Evolutionary conservation across 2,329 filamentous ascomycete genomes (phyloP).

Genomic region (Aureobasidium zeae): DNA sequence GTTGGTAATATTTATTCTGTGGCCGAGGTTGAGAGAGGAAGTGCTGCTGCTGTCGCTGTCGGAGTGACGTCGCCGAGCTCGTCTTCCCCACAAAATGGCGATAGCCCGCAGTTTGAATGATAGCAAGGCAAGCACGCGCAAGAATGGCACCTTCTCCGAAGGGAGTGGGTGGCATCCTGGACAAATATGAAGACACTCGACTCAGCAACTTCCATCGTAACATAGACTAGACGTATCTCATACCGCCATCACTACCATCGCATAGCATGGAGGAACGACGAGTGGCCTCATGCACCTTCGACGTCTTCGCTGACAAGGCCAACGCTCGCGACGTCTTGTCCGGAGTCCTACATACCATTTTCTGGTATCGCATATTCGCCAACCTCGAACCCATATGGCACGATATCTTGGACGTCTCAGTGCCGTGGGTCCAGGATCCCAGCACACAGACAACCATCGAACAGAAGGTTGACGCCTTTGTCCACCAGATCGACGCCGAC

Average conservation of each 20-base stretch:
- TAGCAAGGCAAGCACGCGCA: too few relatives aligned
- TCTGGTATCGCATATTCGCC: conserved; percentile 97
- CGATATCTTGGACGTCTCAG: conserved; percentile 81
- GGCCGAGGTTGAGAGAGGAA: too few relatives aligned
- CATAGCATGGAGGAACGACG: conserved; percentile 49
- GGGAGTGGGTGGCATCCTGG: too few relatives aligned
- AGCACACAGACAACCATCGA: conserved; percentile 92
- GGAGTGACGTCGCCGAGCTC: too few relatives aligned
- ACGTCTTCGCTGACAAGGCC: conserved; percentile 83
- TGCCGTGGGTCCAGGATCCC: conserved; percentile 80
- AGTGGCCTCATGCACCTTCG: conserved; percentile 83
- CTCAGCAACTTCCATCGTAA: background rate
- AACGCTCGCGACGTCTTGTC: conserved; percentile 89
- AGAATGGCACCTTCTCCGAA: too few relatives aligned
- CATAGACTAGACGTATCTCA: background rate
- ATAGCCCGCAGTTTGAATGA: too few relatives aligned
- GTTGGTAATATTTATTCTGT: too few relatives aligned
- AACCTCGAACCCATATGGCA: conserved; percentile 71
- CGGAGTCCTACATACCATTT: conserved; percentile 93
- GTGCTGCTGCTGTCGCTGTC: too few relatives aligned
- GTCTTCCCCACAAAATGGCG: too few relatives aligned
- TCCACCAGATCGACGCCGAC: conserved; percentile 57
- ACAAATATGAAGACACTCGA: background rate
- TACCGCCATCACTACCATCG: background rate
- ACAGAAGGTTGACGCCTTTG: conserved; percentile 68